A percentile compares a stretch with the other conserved stretches of the same genome.
These are phyloP conservation scores for Suillus subalutaceus DNA, from an alignment of 768 basidiomycete species.

Conservation along the genomic window DNA sequence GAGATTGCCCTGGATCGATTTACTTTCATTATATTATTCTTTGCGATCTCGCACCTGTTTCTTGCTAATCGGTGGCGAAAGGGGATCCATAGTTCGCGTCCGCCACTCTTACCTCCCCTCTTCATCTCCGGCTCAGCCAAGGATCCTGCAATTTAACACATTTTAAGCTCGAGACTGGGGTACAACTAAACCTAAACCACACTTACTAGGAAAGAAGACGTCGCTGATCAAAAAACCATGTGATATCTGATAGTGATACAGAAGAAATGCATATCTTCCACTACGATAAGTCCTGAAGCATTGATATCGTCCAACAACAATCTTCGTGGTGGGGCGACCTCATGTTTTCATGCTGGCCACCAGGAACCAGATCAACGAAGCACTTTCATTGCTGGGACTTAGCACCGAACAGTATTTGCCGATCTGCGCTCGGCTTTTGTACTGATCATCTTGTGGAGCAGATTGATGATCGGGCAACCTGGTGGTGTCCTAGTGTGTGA, in stretches of 20 bases:
- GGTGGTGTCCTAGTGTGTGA: conserved; percentile 1
- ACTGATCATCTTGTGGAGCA: neutral
- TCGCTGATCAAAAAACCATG: neutral
- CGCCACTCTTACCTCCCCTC: neutral
- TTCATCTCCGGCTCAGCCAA: neutral
- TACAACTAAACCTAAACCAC: neutral
- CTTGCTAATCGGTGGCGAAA: neutral
- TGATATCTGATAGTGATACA: conserved; percentile 1
- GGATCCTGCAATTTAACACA: neutral
- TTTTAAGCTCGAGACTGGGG: neutral
- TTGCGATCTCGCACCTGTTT: neutral
- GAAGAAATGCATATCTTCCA: neutral
- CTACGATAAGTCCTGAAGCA: neutral
- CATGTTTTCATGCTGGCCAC: conserved; percentile 6
- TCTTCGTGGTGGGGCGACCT: neutral
- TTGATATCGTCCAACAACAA: neutral
- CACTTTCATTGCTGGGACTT: neutral
- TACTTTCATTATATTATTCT: neutral
- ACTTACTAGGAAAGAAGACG: neutral
- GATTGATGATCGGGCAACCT: conserved; percentile 9
- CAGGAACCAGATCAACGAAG: conserved; percentile 6
- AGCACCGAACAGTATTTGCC: neutral
- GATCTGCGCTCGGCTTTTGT: neutral
- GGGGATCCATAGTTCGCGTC: neutral
- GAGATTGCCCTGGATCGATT: neutral